Conservation (phyloP, 1,139 yeast genomes). For the Suhomyces maxii region DNA sequence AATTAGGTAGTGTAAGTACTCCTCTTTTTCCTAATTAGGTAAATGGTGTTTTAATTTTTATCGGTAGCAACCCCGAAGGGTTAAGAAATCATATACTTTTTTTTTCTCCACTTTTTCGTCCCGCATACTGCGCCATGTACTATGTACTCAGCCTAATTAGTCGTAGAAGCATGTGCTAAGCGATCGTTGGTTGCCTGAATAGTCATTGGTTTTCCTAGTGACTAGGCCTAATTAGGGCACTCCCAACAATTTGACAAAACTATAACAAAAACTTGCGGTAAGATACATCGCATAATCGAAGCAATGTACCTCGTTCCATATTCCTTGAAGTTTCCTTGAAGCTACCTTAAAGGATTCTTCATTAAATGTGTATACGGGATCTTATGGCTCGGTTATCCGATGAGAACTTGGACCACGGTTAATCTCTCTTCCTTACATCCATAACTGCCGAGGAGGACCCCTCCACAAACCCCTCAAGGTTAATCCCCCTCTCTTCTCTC, state of each 20-base stretch:
- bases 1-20: constrained; percentile 18
- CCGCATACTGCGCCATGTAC: not conserved
- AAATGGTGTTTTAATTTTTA: constrained; percentile 6
- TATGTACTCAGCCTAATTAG: constrained; percentile 8
- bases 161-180: constrained; percentile 10
- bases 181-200: constrained; percentile 10
- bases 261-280: too few relatives aligned
- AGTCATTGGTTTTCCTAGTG: constrained; percentile 1
- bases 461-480: not conserved
- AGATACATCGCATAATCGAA: too few relatives aligned
- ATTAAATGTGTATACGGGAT: too few relatives aligned
- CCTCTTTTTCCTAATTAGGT: constrained; percentile 28
- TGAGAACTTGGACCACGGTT: not conserved
- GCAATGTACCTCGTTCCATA: too few relatives aligned
- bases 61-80: not conserved
- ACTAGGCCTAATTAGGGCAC: constrained; percentile 7
- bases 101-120: constrained; percentile 10
- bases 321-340: too few relatives aligned
- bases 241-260: constrained; percentile 1
- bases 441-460: not conserved
- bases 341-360: too few relatives aligned
- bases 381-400: too few relatives aligned
- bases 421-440: not conserved
- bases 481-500: not conserved
- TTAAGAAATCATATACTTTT: not conserved